Evolutionary conservation across 1,284 basidiomycete genomes (phyloP), one percentile per base, ranked within the genome.

Genomic region (Melanopsichium pennsylvanicum): DNA sequence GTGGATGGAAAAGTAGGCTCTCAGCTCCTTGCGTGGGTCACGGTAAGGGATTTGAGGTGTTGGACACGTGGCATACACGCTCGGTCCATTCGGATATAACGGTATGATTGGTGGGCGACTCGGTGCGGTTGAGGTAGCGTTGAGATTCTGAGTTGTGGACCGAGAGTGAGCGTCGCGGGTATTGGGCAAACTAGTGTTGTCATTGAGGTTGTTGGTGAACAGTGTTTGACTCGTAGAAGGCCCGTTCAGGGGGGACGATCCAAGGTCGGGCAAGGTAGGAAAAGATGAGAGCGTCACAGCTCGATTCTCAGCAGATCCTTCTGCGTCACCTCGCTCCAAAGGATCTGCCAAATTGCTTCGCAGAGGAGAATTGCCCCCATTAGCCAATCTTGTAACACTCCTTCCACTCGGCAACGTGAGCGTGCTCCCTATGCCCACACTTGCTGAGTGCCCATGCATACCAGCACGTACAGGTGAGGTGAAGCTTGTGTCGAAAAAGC

Each of bases 1-100:
- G 56, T 87, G 87, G 61, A 96, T 89, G 37, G 87, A 86, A 76
- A 97, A 96, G 81, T 91, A 92, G 1, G 82, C 83, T 68, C 83
- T 83, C 18, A 84, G 80, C 4, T 81, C 64, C 26, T 78, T 72
- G 21, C 84, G 62, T 0, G 80, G 74, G 64, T 85, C 84, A 16
- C 72, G 55, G 60, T 84, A 85, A 4, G 80, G 79, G 12, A 75
- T 57, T 5, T 31, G 4, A 6, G 61, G 61, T 1, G 27, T 10
- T 1, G 57, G 60, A 22, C 52, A 70, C 10, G 22, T 37, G 3
- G 43, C 32, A 48, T 60, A 60, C 0, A 70, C 67, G 1, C 56
- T 55, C 1, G 66, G 66, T 2, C 66, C 66, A 38, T 26, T 35
- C 0, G 59, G 47, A 37, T 50, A 69, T 21, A 69, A 51, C 2